Percentiles rank a stretch among this genome's conserved stretches.
Evolutionary conservation across 2,329 filamentous ascomycete species (phyloP).

Genomic region (Botrytis elliptica): DNA sequence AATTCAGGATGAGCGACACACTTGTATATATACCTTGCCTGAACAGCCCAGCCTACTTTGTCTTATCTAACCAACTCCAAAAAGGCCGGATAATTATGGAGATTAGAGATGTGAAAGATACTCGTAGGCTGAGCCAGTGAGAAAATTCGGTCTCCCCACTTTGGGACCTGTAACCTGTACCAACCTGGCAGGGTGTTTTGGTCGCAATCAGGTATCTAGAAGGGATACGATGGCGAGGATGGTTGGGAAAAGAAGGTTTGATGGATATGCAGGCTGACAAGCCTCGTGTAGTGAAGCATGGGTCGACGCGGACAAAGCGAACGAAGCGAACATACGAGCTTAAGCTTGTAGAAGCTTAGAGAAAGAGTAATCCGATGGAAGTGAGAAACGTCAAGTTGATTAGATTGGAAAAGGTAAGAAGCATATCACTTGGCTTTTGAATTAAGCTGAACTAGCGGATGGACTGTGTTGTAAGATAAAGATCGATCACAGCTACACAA

Average conservation of each 20-base stretch:
- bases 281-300: background rate
- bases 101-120: constrained; percentile 4
- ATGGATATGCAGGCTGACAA: constrained; percentile 6
- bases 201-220: background rate
- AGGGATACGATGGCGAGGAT: background rate
- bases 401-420: background rate
- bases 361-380: background rate
- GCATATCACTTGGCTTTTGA: background rate
- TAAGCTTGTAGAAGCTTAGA: background rate
- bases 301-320: constrained; percentile 6
- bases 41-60: background rate
- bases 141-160: background rate
- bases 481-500: background rate
- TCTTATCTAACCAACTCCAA: background rate
- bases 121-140: background rate
- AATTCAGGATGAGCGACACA: background rate
- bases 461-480: background rate
- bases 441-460: background rate
- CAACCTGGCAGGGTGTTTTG: background rate
- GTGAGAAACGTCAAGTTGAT: background rate
- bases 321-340: background rate
- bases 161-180: background rate
- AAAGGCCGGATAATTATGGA: constrained; percentile 1
- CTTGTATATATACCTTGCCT: constrained; percentile 3
- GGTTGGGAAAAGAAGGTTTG: constrained; percentile 1